Evolutionary conservation across 768 basidiomycete genomes (phyloP), one percentile per base, ranked within the genome.

Genomic region (Hirschioporus abietinus): DNA sequence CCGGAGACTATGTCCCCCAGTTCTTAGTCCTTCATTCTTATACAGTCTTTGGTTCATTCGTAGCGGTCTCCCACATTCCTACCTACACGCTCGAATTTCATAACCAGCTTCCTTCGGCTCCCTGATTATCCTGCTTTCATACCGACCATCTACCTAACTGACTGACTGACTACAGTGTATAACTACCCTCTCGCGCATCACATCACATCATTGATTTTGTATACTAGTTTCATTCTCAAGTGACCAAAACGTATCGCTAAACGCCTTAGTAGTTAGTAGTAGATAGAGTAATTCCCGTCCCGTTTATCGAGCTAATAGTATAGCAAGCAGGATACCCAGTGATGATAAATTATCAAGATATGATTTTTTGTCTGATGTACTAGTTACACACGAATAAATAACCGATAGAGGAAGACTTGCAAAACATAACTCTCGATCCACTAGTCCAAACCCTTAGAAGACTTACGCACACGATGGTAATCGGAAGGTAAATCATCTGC

Each of bases 251-350:
- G 42, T 52, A 52, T 52, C 12, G 42, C 42, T 20, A 30, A 30
- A 30, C 30, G 30, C 30, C 30, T 30, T 30, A 30, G 30, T 52
- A 52, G 20, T 12, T 52, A 52, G 42, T 52, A 52, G 42, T 52
- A 52, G 42, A 52, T 52, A 52, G 42, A 52, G 42, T 52, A 52
- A 3, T 52, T 52, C 12, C 42, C 42, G 2, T 52, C 42, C 42
- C 42, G 42, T 52, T 15, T 10, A 52, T 52, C 42, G 42, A 52
- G 42, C 20, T 52, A 52, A 52, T 52, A 52, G 42, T 52, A 52
- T 52, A 52, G 42, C 42, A 52, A 52, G 42, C 42, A 52, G 42
- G 42, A 52, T 52, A 52, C 42, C 42, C 42, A 52, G 42, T 52
- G 42, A 52, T 52, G 12, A 52, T 52, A 52, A 52, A 52, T 52